Conservation (phyloP, 225 moss, liverwort and hornwort genomes). For the Sphagnum tenellum region DNA sequence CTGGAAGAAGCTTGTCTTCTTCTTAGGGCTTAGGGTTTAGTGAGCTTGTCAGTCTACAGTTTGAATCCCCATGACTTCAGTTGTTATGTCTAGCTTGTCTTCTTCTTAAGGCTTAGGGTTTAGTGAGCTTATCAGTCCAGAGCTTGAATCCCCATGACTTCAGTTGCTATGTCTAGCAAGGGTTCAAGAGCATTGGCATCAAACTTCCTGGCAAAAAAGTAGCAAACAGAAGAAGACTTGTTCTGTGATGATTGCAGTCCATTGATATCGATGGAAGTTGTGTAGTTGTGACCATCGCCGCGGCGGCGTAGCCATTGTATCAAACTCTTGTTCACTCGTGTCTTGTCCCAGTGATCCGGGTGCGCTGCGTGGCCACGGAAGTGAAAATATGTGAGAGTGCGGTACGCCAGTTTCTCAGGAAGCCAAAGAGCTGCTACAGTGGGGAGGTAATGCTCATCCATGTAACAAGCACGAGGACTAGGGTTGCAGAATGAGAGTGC, state of each 20-base stretch:
- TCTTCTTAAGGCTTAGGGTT: no score
- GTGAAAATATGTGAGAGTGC: constrained; percentile 24
- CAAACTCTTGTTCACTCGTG: background rate
- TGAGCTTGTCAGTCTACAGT: no score
- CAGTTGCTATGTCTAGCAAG: constrained; percentile 18
- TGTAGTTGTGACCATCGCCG: constrained; percentile 10
- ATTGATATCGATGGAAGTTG: background rate
- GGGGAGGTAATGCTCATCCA: constrained; percentile 41
- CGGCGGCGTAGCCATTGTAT: constrained; percentile 2
- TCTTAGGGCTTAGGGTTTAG: no score
- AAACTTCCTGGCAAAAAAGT: constrained; percentile 27
- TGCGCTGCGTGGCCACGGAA: constrained; percentile 15
- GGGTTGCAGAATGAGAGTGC: constrained; percentile 13
- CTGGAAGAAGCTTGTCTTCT: constrained; percentile 1
- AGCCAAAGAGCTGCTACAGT: constrained; percentile 18
- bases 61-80: constrained; percentile 15
- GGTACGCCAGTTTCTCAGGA: constrained; percentile 14
- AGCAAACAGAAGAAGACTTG: constrained; percentile 5
- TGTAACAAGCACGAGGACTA: constrained; percentile 15
- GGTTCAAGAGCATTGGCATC: constrained; percentile 6
- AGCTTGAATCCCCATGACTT: constrained; percentile 14
- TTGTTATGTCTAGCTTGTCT: background rate
- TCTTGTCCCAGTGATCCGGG: constrained; percentile 5
- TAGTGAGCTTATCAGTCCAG: no score
- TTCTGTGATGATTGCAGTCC: no score